Evolutionary conservation across 2,329 filamentous ascomycete species (phyloP), one percentile per base, ranked within the genome.

Genomic region (Calonectria hawksworthii): DNA sequence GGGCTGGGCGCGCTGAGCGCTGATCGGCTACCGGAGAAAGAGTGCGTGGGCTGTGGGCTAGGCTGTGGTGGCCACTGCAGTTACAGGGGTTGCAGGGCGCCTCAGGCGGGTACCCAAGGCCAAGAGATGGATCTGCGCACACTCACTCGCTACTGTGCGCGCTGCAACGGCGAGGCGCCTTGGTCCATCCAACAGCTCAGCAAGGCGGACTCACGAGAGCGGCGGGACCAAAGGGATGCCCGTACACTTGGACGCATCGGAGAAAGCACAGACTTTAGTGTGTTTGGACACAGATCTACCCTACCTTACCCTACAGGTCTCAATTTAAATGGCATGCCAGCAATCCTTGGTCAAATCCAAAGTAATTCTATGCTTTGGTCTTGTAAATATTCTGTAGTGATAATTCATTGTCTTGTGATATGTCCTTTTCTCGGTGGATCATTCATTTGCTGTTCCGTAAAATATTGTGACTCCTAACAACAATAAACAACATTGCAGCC

Each of bases 81-180:
- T 50, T 59, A 68, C 66, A 68, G 38, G 66, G 51, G 66, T 68
- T 68, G 50, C 65, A 50, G 61, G 51, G 73, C 71, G 66, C 63
- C 41, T 68, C 63, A 68, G 52, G 70, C 63, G 70, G 70, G 50
- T 64, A 69, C 67, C 30, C n/a, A 61, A 52, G 67, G 56, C 36
- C 56, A 63, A 63, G 36, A 41, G 36, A 63, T 63, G 36, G 56
- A 63, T 63, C 56, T 63, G 36, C 56, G 26, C 56, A 26, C 56
- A 41, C 36, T 63, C 36, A 30, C 30, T 56, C 52, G 52, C 52
- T 36, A 28, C 34, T 63, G 34, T 61, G 16, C 36, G 34, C 56
- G 38, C 56, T 38, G 56, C 36, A 63, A 63, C 56, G 56, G 56
- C 56, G 56, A 63, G 56, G 56, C 56, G 34, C 34, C 26, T 18